phyloP scores from a whole-genome alignment of 371 early-diverging fungal species.

The Cokeromyces recurvatus region DNA sequence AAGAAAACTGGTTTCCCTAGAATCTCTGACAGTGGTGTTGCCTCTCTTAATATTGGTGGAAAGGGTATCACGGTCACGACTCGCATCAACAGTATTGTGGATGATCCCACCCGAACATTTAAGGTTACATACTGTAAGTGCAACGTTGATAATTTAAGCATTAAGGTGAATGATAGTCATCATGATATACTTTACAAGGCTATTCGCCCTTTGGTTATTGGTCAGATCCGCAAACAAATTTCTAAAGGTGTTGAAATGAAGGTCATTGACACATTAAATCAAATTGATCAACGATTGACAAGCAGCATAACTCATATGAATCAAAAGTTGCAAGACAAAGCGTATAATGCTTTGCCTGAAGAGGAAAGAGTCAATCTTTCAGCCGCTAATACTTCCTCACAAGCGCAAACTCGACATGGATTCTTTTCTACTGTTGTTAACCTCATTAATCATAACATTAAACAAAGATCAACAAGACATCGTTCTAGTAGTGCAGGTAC shows the following conservation, averaged over 20 bases:
- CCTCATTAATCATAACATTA: slow-evolving; percentile 23
- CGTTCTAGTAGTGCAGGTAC: no score
- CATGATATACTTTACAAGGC: slow-evolving; percentile 46
- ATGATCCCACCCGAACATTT: slow-evolving; percentile 27
- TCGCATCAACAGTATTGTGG: slow-evolving; percentile 29
- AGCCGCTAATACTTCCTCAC: neutral
- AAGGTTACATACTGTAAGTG: slow-evolving; percentile 32
- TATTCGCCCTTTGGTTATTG: slow-evolving; percentile 44
- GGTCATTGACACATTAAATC: slow-evolving; percentile 27
- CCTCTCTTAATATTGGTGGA: slow-evolving; percentile 39
- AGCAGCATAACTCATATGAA: slow-evolving; percentile 17
- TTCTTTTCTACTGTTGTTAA: slow-evolving; percentile 15
- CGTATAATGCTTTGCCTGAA: slow-evolving; percentile 14
- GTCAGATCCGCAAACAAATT: slow-evolving; percentile 48
- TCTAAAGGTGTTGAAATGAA: slow-evolving; percentile 42
- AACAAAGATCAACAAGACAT: slow-evolving; percentile 12
- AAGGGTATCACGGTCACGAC: slow-evolving; percentile 49
- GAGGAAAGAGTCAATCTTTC: slow-evolving; percentile 2
- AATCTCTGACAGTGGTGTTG: slow-evolving; percentile 57
- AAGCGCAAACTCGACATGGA: slow-evolving; percentile 14
- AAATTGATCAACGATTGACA: slow-evolving; percentile 34
- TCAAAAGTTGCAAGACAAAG: slow-evolving; percentile 18
- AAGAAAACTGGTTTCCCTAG: slow-evolving; percentile 58
- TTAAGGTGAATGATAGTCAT: slow-evolving; percentile 45
- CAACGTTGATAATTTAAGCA: slow-evolving; percentile 47